A percentile compares a stretch with the other conserved stretches of the same genome.
phyloP scores from a whole-genome alignment of 148 eudicot species.

The Cornus controversa region DNA sequence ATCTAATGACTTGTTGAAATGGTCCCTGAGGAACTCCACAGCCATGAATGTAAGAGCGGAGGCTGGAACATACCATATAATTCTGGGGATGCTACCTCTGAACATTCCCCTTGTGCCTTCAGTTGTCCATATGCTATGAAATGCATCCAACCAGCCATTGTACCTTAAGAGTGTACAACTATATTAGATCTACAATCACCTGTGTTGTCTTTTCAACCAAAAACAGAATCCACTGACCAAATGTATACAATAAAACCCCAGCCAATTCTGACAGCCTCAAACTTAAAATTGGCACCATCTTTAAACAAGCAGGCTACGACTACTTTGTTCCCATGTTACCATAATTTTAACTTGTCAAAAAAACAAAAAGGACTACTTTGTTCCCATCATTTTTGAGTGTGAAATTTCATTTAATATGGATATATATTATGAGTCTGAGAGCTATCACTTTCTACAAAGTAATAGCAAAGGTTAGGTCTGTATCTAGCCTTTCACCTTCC shows the following conservation, averaged over 20 bases:
- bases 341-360: too few species aligned
- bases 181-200: too few species aligned
- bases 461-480: too few species aligned
- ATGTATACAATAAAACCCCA: too few species aligned
- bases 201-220: not conserved
- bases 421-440: too few species aligned
- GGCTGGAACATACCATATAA: constrained; percentile 85
- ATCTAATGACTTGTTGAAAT: constrained; percentile 36
- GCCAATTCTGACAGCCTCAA: not conserved
- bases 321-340: too few species aligned
- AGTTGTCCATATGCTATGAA: constrained; percentile 62
- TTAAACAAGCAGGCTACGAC: not conserved
- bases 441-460: too few species aligned
- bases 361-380: too few species aligned
- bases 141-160: constrained; percentile 80
- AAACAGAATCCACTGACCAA: not conserved
- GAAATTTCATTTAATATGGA: not conserved
- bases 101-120: constrained; percentile 76
- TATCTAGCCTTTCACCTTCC: too few species aligned
- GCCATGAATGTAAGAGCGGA: constrained; percentile 94
- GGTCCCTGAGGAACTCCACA: constrained; percentile 81
- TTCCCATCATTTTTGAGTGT: not conserved
- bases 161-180: constrained; percentile 43
- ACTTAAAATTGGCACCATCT: not conserved
- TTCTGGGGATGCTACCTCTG: constrained; percentile 81